Percentiles rank a stretch among this genome's conserved stretches.
These are phyloP conservation scores for Fusarium sp. DNA, from an alignment of 2,329 filamentous ascomycete species.

Conservation along the genomic window DNA sequence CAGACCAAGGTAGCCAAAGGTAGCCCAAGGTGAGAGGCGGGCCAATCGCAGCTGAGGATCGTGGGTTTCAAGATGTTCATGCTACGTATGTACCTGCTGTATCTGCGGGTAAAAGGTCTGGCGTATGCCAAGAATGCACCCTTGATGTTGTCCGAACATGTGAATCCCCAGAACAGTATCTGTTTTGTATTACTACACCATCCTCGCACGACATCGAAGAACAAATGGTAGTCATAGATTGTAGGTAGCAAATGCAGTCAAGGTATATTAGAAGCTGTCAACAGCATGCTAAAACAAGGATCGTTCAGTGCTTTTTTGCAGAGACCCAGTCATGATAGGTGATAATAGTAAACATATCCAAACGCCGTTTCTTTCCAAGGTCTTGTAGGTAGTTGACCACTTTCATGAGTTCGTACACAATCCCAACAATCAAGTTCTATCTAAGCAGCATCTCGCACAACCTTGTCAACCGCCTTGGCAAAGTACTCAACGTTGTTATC, in stretches of 20 bases:
- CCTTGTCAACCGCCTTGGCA: conserved; percentile 86
- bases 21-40: conserved; percentile 30
- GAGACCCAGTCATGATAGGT: conserved; percentile 42
- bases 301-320: conserved; percentile 43
- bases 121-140: conserved; percentile 20
- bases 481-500: conserved; percentile 93
- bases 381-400: conserved; percentile 41
- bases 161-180: background rate
- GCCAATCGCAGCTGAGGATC: conserved; percentile 23
- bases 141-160: background rate
- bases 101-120: conserved; percentile 24
- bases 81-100: background rate
- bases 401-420: conserved; percentile 42
- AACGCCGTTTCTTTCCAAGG: conserved; percentile 42
- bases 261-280: conserved; percentile 39
- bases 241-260: conserved; percentile 28
- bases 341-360: conserved; percentile 37
- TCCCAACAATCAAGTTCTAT: conserved; percentile 28
- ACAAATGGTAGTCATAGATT: background rate
- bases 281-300: conserved; percentile 34
- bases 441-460: conserved; percentile 63
- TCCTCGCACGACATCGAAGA: conserved; percentile 2
- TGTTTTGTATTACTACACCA: background rate
- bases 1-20: conserved; percentile 1
- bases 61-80: conserved; percentile 27